Conservation (phyloP, 1,139 yeast genomes). For the Cylindricascospora bacillispora region DNA sequence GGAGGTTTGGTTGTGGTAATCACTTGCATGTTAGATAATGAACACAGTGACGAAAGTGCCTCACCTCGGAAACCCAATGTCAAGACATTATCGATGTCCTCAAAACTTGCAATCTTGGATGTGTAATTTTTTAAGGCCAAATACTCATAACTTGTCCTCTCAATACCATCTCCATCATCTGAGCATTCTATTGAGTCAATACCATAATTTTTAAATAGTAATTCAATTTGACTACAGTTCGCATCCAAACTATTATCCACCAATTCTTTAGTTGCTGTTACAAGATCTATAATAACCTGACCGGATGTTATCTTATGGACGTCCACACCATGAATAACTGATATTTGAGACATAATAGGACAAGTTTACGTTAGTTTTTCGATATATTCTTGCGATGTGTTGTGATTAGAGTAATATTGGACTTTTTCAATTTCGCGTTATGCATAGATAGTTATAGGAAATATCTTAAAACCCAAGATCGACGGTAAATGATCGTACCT, state of each 20-base stretch:
- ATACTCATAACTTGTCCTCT: slow-evolving; percentile 40
- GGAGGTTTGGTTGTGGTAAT: slow-evolving; percentile 52
- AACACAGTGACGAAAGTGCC: slow-evolving; percentile 64
- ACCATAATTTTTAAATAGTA: slow-evolving; percentile 59
- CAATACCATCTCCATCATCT: slow-evolving; percentile 75
- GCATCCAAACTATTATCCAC: slow-evolving; percentile 86
- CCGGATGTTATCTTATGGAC: slow-evolving; percentile 78
- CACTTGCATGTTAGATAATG: slow-evolving; percentile 41
- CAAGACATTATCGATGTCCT: slow-evolving; percentile 38
- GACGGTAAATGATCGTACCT: too few species aligned
- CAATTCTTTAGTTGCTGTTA: slow-evolving; percentile 70
- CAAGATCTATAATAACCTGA: slow-evolving; percentile 74
- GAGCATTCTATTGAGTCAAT: slow-evolving; percentile 56
- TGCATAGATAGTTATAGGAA: too few species aligned
- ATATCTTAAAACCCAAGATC: too few species aligned
- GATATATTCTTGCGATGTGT: too few species aligned
- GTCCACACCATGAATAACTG: slow-evolving; percentile 16
- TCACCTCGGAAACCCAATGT: slow-evolving; percentile 81
- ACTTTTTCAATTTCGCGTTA: too few species aligned
- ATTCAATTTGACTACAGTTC: slow-evolving; percentile 48
- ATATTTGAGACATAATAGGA: too few species aligned
- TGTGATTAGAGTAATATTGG: too few species aligned
- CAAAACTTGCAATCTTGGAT: slow-evolving; percentile 54
- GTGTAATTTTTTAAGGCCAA: slow-evolving; percentile 69
- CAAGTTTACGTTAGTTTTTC: too few species aligned